phyloP scores from a whole-genome alignment of 163 green algal species.

The Chloromonas sp. region DNA sequence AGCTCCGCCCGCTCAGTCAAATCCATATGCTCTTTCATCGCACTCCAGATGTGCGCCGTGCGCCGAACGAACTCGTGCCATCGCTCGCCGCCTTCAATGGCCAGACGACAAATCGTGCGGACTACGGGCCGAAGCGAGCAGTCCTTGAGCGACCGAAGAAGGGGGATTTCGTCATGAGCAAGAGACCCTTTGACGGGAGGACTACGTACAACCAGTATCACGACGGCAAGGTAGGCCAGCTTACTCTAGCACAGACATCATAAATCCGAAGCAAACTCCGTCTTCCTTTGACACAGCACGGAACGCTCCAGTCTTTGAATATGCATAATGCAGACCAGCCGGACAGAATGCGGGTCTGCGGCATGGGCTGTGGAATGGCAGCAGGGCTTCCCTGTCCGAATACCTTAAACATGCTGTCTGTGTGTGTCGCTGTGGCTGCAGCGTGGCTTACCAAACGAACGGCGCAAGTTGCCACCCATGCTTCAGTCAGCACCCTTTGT shows the following conservation, averaged over 20 bases:
- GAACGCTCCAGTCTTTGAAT: neutral
- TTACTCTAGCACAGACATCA: too few species aligned
- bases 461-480: neutral
- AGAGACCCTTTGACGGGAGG: neutral
- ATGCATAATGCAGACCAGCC: neutral
- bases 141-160: neutral
- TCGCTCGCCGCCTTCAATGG: neutral
- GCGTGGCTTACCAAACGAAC: neutral
- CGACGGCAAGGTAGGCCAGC: neutral
- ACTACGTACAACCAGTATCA: slow-evolving; percentile 5
- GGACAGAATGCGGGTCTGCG: neutral
- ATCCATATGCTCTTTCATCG: too few species aligned
- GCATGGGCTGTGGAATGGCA: neutral
- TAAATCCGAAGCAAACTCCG: too few species aligned
- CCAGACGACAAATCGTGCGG: neutral
- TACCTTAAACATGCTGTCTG: neutral
- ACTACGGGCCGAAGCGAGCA: neutral
- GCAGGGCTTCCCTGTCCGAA: neutral
- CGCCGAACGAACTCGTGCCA: neutral
- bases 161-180: neutral
- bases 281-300: too few species aligned
- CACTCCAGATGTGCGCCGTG: neutral
- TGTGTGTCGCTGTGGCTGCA: neutral
- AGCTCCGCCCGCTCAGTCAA: too few species aligned
- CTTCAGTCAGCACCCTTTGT: neutral